A percentile compares a stretch with the other conserved stretches of the same genome.
Evolutionary conservation across 1,139 yeast genomes (phyloP).

Genomic region (Sugiyamaella pinicola): DNA sequence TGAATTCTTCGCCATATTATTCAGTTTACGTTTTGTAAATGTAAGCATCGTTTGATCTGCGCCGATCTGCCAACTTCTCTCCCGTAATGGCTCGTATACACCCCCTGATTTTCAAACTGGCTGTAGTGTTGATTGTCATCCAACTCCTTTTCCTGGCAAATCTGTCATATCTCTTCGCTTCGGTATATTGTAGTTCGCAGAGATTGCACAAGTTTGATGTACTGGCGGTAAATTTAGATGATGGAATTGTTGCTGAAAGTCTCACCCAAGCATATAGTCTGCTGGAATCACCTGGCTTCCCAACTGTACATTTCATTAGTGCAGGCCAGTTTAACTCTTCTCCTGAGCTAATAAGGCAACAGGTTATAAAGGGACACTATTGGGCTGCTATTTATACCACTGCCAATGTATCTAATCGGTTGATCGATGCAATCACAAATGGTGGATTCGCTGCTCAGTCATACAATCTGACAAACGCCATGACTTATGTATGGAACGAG

Average conservation of each 20-base stretch:
- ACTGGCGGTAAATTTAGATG: slow-evolving; percentile 25
- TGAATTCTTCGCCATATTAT: too few species aligned
- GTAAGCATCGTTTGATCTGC: too few species aligned
- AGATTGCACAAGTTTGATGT: slow-evolving; percentile 20
- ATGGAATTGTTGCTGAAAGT: slow-evolving; percentile 25
- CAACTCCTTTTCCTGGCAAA: slow-evolving; percentile 22
- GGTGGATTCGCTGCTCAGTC: slow-evolving; percentile 19
- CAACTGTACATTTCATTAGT: slow-evolving; percentile 17
- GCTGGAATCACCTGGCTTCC: slow-evolving; percentile 21
- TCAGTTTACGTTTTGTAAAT: too few species aligned
- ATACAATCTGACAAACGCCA: slow-evolving; percentile 21
- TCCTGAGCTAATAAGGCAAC: slow-evolving; percentile 9
- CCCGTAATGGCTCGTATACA: not conserved
- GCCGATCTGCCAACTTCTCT: too few species aligned
- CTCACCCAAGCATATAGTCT: slow-evolving; percentile 20
- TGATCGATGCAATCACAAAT: slow-evolving; percentile 19
- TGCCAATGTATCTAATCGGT: slow-evolving; percentile 22
- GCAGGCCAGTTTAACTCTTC: slow-evolving; percentile 12
- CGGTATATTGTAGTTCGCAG: slow-evolving; percentile 17
- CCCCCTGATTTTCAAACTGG: slow-evolving; percentile 2
- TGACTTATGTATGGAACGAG: slow-evolving; percentile 28
- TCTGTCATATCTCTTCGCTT: slow-evolving; percentile 24
- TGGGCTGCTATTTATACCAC: slow-evolving; percentile 27
- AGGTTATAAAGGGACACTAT: slow-evolving; percentile 17
- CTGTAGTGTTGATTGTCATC: slow-evolving; percentile 2